These are phyloP conservation scores for Metschnikowia aberdeeniae DNA, from an alignment of 805 yeast species.

Conservation along the genomic window DNA sequence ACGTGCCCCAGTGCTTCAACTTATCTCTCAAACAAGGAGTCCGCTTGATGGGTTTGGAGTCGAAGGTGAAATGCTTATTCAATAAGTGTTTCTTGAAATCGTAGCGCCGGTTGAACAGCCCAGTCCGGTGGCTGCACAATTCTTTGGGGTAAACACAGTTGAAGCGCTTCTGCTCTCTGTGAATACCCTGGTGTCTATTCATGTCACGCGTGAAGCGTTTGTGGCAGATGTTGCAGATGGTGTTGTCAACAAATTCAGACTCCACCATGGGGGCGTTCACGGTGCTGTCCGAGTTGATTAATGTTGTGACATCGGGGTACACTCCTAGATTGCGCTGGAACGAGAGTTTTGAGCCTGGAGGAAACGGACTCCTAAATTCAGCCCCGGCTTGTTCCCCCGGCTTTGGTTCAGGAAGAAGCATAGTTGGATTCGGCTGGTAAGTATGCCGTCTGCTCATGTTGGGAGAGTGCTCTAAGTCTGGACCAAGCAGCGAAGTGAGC, in stretches of 20 bases:
- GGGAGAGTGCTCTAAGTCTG: conserved; percentile 1
- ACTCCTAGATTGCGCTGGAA: conserved; percentile 9
- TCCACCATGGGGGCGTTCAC: conserved; percentile 36
- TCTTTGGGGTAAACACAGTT: conserved; percentile 53
- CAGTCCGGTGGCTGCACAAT: conserved; percentile 55
- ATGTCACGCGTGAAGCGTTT: conserved; percentile 55
- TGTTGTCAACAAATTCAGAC: conserved; percentile 34
- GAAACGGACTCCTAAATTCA: not conserved
- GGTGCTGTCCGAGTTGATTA: conserved; percentile 33
- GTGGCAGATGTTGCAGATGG: conserved; percentile 49
- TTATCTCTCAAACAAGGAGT: conserved; percentile 52
- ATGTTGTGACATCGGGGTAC: conserved; percentile 38
- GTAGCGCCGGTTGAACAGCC: conserved; percentile 63
- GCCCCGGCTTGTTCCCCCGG: not conserved
- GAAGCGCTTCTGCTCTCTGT: conserved; percentile 53
- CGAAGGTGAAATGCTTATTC: conserved; percentile 57
- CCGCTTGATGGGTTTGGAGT: conserved; percentile 40
- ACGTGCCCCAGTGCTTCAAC: conserved; percentile 47
- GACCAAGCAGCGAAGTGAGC: conserved; percentile 1
- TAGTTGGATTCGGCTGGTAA: not conserved
- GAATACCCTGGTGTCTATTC: conserved; percentile 60
- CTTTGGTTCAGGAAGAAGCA: not conserved
- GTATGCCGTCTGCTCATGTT: not conserved
- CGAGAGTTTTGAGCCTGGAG: not conserved
- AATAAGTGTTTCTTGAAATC: conserved; percentile 64